Percentiles rank a stretch among this genome's conserved stretches.
Evolutionary conservation across 2,329 filamentous ascomycete species (phyloP).

Genomic region (Venturia effusa): DNA sequence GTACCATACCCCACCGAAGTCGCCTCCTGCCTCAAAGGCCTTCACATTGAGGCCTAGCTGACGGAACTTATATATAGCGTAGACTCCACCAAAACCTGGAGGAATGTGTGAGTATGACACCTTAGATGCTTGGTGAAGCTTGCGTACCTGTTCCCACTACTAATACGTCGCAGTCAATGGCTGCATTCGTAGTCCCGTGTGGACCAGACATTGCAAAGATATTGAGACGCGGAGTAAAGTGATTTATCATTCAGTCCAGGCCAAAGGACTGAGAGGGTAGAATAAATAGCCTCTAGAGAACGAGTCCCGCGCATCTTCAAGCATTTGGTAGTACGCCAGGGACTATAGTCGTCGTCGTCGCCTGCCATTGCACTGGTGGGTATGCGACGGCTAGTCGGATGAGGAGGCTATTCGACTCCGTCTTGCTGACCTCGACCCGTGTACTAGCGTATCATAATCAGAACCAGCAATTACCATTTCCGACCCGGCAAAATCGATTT

Average conservation of each 20-base stretch:
- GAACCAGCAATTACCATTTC: not conserved
- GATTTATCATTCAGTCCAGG: not conserved
- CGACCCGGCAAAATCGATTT: not conserved
- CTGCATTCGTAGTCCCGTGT: not conserved
- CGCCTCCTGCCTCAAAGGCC: constrained; percentile 27
- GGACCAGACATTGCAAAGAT: not conserved
- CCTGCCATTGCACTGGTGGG: not conserved
- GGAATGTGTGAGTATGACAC: not conserved
- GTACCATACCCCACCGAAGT: constrained; percentile 31
- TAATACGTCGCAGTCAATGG: constrained; percentile 5
- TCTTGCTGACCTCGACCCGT: not conserved
- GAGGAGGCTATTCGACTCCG: not conserved
- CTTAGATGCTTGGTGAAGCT: not conserved
- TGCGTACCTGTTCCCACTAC: constrained; percentile 10
- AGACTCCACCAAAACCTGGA: constrained; percentile 20
- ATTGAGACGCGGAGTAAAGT: not conserved
- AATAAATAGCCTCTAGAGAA: not conserved
- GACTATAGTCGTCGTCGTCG: not conserved
- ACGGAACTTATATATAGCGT: constrained; percentile 19
- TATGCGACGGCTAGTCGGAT: not conserved
- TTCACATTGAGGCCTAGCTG: constrained; percentile 18
- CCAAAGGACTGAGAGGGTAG: not conserved
- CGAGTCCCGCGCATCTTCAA: not conserved
- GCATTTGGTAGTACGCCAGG: not conserved
- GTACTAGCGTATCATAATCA: not conserved